Evolutionary conservation across 2,329 filamentous ascomycete species (phyloP).

Genomic region (Alternaria consortialis): DNA sequence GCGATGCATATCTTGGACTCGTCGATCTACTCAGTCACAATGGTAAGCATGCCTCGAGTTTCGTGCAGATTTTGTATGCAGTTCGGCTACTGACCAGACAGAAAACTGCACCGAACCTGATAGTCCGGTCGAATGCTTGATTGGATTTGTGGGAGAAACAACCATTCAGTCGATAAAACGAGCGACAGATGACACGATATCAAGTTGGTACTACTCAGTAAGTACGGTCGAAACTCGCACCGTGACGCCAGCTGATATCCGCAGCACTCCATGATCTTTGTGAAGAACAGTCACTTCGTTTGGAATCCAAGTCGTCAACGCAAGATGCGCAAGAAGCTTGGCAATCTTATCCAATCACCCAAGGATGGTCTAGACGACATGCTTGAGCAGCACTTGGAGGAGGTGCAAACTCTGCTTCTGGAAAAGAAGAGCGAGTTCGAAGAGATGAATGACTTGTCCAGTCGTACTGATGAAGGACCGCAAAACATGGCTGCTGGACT

Average conservation of each 20-base stretch:
- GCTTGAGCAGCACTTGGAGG: conserved; percentile 61
- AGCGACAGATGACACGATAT: conserved; percentile 72
- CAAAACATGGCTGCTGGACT: conserved; percentile 21
- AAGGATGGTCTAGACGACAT: conserved; percentile 63
- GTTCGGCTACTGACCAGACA: conserved; percentile 26
- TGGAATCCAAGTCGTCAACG: conserved; percentile 71
- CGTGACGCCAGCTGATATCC: conserved; percentile 1
- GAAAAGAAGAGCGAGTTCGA: conserved; percentile 53
- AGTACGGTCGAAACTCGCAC: conserved; percentile 21
- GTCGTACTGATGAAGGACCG: conserved; percentile 31
- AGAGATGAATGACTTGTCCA: conserved; percentile 30
- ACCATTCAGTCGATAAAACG: conserved; percentile 77
- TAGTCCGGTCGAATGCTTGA: conserved; percentile 68
- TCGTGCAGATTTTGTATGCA: neutral
- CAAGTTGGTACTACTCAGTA: conserved; percentile 82
- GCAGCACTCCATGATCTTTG: conserved; percentile 78
- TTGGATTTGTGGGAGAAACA: conserved; percentile 82
- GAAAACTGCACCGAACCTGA: conserved; percentile 68
- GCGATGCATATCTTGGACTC: conserved; percentile 86
- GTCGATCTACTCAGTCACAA: conserved; percentile 81
- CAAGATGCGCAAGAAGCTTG: conserved; percentile 67
- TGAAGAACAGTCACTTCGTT: conserved; percentile 76
- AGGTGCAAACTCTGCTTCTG: conserved; percentile 60
- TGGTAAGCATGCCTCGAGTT: conserved; percentile 58
- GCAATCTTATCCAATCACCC: conserved; percentile 59